Base-by-base conservation (phyloP, 768 basidiomycete genomes). In the Cystobasidium onofrii region DNA sequence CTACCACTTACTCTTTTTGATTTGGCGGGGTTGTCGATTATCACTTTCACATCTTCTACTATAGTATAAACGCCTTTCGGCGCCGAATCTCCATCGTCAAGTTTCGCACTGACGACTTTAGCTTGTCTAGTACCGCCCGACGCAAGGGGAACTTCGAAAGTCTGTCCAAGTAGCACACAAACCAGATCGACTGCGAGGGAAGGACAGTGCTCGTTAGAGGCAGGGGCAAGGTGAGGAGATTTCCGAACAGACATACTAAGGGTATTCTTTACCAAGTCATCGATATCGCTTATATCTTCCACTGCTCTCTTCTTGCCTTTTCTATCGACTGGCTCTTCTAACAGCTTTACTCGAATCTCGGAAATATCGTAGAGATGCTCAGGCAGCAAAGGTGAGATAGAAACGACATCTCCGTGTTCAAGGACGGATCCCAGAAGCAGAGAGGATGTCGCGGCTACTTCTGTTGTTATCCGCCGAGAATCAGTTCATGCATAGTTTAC, bases 1-100 rank as follows among this genome's bases (percentile, higher is more conserved):
- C 62, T 1, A 72, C 65, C 43, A 77, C 57, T 39, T 70, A 64
- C 39, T 52, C 77, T 62, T 64, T 67, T 50, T 64, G 74, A 10
- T 74, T 74, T 34, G 52, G 43, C 34, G 25, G 62, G 44, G 20
- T n/a, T 25, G 33, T 71, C 36, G 13, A 71, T 36, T 10, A 2
- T 55, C 9, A 71, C 15, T 44, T 33, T 55, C 4, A 36, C 55
- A 29, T 71, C 69, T 4, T 60, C 69, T 20, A 36, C 36, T 6
- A 57, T 31, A 18, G 20, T 36, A 44, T 41, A 71, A 3, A 71
- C 69, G 3, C 69, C 69, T 23, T 55, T 31, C 3, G 69, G 69
- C 54, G 69, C 69, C 2, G 20, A 1, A 34, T 55, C 36, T n/a
- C 69, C 69, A 39, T 61, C 55, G 9, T 55, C 65, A 15, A 67